Conservation (phyloP, 805 yeast species). For the Clavispora vitiphila region DNA sequence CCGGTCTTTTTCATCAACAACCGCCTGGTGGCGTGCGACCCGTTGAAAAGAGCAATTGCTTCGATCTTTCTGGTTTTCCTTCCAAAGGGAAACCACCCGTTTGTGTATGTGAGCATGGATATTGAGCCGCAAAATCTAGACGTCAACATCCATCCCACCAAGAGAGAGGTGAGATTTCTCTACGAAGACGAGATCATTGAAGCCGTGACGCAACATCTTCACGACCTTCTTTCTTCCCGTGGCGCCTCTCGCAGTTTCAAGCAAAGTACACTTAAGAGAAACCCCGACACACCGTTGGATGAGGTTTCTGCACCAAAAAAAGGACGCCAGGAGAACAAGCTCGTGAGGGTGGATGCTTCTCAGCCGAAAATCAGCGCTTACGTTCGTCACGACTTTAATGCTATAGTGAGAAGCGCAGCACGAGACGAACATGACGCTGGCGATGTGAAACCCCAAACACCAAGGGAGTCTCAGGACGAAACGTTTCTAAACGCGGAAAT, state of each 20-base stretch:
- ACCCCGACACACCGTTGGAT: constrained; percentile 4
- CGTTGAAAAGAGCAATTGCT: constrained; percentile 62
- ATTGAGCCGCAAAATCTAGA: constrained; percentile 71
- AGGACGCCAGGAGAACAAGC: constrained; percentile 54
- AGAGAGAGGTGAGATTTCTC: constrained; percentile 82
- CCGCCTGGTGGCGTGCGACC: constrained; percentile 78
- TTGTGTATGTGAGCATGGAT: constrained; percentile 66
- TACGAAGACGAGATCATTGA: constrained; percentile 83
- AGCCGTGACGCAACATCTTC: constrained; percentile 45
- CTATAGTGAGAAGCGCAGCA: background rate
- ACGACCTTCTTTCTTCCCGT: constrained; percentile 44
- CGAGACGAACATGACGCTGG: too few relatives aligned
- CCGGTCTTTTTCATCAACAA: constrained; percentile 84
- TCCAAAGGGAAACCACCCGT: constrained; percentile 74
- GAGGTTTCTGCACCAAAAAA: constrained; percentile 18
- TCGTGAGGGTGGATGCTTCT: constrained; percentile 66
- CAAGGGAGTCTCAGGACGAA: too few relatives aligned
- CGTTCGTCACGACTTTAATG: constrained; percentile 5
- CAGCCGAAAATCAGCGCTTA: constrained; percentile 40
- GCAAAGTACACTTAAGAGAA: constrained; percentile 44
- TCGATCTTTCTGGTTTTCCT: constrained; percentile 60
- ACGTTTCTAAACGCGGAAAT: background rate
- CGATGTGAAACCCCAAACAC: too few relatives aligned
- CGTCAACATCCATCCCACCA: constrained; percentile 95
- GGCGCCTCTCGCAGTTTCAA: constrained; percentile 68